Evolutionary conservation across 306 rosid species (phyloP).

Genomic region (Sphenostylis stenocarpa): DNA sequence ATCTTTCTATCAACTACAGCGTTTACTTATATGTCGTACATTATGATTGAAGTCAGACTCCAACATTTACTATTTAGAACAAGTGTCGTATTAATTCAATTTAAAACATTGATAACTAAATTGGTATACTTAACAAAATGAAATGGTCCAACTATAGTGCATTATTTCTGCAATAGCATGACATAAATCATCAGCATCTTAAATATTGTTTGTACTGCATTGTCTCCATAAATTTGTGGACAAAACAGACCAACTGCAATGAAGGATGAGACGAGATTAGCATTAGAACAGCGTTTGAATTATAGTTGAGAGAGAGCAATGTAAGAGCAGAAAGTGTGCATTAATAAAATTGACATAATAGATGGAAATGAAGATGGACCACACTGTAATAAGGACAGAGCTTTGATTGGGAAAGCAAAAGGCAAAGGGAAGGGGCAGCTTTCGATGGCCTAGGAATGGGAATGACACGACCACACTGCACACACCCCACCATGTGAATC

Average conservation of each 20-base stretch:
- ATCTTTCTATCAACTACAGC: not conserved
- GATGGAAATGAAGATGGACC: conserved; percentile 8
- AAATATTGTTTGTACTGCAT: not conserved
- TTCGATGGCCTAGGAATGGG: conserved; percentile 39
- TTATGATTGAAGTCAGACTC: not conserved
- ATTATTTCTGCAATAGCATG: not conserved
- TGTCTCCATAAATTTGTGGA: not conserved
- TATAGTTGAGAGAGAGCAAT: conserved; percentile 2
- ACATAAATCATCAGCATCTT: not conserved
- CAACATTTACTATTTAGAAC: not conserved
- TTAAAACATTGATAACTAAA: not conserved
- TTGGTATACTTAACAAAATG: not conserved
- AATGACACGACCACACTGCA: conserved; percentile 34
- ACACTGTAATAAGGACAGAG: conserved; percentile 9
- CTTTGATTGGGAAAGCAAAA: conserved; percentile 30
- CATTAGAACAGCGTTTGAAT: not conserved
- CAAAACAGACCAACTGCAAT: not conserved
- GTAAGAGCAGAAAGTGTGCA: not conserved
- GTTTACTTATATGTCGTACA: not conserved
- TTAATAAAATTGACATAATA: not conserved
- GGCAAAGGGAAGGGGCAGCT: conserved; percentile 32
- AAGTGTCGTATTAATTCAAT: not conserved
- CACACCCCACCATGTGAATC: conserved; percentile 65
- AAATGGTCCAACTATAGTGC: not conserved
- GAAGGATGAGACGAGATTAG: not conserved